Conservation (phyloP, 768 basidiomycete species). For the Rhodotorula toruloides region DNA sequence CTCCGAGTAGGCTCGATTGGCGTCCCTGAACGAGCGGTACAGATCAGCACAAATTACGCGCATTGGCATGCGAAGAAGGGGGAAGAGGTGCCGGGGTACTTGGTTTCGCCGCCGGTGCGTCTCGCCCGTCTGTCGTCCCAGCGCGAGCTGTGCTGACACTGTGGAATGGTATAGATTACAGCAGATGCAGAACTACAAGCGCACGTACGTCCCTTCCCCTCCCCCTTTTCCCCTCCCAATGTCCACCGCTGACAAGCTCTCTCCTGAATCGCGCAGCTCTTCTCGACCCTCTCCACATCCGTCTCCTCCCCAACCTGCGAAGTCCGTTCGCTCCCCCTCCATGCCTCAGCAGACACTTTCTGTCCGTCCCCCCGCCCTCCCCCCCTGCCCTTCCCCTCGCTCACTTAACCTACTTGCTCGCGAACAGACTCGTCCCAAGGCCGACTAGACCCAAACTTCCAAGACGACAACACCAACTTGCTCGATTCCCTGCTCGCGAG, state of each 20-base stretch:
- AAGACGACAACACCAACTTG: slow-evolving; percentile 64
- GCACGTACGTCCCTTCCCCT: slow-evolving; percentile 49
- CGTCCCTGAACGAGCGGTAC: slow-evolving; percentile 63
- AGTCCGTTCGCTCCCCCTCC: slow-evolving; percentile 52
- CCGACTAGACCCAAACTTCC: slow-evolving; percentile 66
- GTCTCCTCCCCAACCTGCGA: slow-evolving; percentile 49
- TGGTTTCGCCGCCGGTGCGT: slow-evolving; percentile 45
- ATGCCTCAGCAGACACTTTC: slow-evolving; percentile 78
- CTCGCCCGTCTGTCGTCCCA: not conserved
- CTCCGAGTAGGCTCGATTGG: slow-evolving; percentile 71
- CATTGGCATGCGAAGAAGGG: slow-evolving; percentile 56
- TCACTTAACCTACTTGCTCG: not conserved
- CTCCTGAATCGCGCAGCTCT: not conserved
- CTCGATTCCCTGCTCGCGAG: slow-evolving; percentile 56
- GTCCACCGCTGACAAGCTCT: not conserved
- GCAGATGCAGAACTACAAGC: slow-evolving; percentile 58
- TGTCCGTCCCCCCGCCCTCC: slow-evolving; percentile 28
- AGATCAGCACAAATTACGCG: slow-evolving; percentile 68
- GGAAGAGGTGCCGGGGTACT: slow-evolving; percentile 55
- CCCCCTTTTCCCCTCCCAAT: not conserved
- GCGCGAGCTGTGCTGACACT: not conserved
- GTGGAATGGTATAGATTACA: slow-evolving; percentile 52
- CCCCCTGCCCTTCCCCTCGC: not conserved
- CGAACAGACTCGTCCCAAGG: slow-evolving; percentile 72
- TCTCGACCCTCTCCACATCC: not conserved